Conservation (phyloP, 1,284 basidiomycete species). For the Fomitopsis betulina region DNA sequence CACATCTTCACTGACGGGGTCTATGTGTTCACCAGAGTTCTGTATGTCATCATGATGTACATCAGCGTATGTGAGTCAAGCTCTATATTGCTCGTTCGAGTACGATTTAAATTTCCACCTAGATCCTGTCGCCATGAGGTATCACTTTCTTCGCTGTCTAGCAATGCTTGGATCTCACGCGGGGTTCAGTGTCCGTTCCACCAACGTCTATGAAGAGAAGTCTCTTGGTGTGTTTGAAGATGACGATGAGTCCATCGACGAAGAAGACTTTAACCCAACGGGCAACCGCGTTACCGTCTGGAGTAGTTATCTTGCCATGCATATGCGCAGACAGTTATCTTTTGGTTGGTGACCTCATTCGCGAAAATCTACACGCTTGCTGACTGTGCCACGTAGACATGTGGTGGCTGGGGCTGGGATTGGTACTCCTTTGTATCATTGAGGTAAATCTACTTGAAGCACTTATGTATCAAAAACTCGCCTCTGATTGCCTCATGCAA, state of each 20-base stretch:
- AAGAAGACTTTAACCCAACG: constrained; percentile 42
- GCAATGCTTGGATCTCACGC: neutral
- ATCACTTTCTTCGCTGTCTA: neutral
- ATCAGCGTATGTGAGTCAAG: constrained; percentile 29
- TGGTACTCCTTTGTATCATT: constrained; percentile 84
- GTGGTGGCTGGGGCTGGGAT: constrained; percentile 81
- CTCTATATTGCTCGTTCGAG: neutral
- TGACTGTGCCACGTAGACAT: constrained; percentile 50
- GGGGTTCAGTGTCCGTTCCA: constrained; percentile 72
- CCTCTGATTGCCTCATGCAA: neutral
- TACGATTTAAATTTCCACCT: constrained; percentile 17
- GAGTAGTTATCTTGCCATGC: constrained; percentile 76
- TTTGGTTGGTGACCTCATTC: constrained; percentile 53
- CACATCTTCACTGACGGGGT: too few species aligned
- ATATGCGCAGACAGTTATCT: constrained; percentile 83
- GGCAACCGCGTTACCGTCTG: constrained; percentile 59
- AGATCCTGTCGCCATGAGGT: constrained; percentile 36
- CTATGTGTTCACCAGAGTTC: constrained; percentile 40
- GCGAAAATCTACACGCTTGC: neutral
- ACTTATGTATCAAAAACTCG: too few species aligned
- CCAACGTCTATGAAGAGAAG: constrained; percentile 96
- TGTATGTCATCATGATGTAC: constrained; percentile 63
- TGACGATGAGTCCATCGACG: constrained; percentile 43
- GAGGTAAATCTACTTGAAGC: constrained; percentile 45
- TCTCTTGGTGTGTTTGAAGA: constrained; percentile 74